These are phyloP conservation scores for Chrysosporium keratinophilum DNA, from an alignment of 2,329 filamentous ascomycete species.

Conservation along the genomic window DNA sequence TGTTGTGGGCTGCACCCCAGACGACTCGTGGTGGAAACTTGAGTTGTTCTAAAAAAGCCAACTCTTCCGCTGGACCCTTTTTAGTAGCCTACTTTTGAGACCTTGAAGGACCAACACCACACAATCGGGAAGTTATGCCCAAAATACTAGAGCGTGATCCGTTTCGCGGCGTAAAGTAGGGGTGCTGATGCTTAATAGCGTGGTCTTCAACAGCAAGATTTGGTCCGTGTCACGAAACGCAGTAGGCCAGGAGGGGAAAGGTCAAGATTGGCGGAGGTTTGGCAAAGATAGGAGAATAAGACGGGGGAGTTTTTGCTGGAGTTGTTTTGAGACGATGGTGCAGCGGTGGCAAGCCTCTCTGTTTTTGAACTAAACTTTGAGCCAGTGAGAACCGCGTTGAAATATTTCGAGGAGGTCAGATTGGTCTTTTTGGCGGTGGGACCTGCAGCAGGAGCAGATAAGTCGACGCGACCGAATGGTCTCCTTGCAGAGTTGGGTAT, in stretches of 20 bases:
- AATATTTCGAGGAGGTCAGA: constrained; percentile 4
- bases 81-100: constrained; percentile 1
- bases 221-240: constrained; percentile 2
- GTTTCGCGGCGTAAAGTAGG: constrained; percentile 1
- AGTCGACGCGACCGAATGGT: constrained; percentile 6
- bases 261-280: constrained; percentile 2
- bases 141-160: constrained; percentile 2
- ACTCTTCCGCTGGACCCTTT: not conserved
- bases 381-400: constrained; percentile 5
- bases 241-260: constrained; percentile 11
- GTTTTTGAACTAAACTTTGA: constrained; percentile 12
- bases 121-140: not conserved
- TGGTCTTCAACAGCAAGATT: not conserved
- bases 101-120: not conserved
- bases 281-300: not conserved
- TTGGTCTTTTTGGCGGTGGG: constrained; percentile 9
- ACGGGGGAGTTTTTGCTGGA: constrained; percentile 1
- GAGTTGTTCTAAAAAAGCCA: constrained; percentile 5
- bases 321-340: constrained; percentile 9
- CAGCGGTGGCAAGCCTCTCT: constrained; percentile 9
- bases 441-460: constrained; percentile 9
- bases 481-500: constrained; percentile 9
- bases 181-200: constrained; percentile 5
- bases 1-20: constrained; percentile 8
- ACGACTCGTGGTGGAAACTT: constrained; percentile 10